Conservation (phyloP, 2,329 filamentous ascomycete species). For the Paraconiothyrium brasiliense region DNA sequence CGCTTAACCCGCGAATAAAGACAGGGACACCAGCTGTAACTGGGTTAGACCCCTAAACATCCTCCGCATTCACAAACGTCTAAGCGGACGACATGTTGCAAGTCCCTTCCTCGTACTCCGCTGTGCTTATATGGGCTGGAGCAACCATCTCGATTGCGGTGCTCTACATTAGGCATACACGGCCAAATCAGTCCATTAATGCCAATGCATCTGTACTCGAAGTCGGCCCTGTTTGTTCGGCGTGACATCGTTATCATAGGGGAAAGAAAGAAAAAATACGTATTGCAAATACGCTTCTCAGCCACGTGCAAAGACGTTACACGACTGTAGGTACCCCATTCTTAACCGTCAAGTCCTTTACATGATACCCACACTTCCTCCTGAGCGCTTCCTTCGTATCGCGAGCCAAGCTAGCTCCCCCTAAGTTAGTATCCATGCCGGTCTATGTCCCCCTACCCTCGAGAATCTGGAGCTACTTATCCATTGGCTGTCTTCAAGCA, state of each 20-base stretch:
- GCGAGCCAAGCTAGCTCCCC: background rate
- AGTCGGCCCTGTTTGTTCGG: background rate
- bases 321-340: background rate
- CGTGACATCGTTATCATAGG: background rate
- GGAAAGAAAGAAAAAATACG: background rate
- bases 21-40: background rate
- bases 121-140: background rate
- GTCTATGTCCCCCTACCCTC: background rate
- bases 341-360: background rate
- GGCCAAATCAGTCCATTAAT: background rate
- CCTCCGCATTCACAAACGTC: background rate
- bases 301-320: background rate
- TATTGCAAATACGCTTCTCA: background rate
- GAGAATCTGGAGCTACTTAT: background rate
- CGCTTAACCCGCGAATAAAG: conserved; percentile 8
- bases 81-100: conserved; percentile 7
- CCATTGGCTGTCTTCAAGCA: background rate
- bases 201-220: background rate
- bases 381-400: background rate
- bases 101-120: background rate
- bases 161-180: background rate
- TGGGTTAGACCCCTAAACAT: background rate
- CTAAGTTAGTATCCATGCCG: background rate
- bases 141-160: background rate
- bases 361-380: background rate